These are phyloP conservation scores for Xerocomus alliaceus DNA, from an alignment of 1,284 basidiomycete species.

Conservation along the genomic window DNA sequence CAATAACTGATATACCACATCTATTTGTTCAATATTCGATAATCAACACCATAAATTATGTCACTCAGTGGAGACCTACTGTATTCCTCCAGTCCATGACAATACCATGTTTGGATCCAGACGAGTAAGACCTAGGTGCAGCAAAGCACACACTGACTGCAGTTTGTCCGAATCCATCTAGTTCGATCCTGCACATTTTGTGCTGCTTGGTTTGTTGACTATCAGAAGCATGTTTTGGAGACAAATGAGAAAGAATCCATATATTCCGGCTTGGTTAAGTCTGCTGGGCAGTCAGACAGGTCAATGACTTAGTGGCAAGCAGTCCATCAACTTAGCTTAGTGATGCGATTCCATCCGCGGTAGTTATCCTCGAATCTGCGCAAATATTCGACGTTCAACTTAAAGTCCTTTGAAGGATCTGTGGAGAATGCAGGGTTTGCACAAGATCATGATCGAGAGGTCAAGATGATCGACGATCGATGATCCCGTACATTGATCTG, in stretches of 20 bases:
- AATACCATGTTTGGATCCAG: background rate
- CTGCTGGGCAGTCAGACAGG: background rate
- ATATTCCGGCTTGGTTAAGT: background rate
- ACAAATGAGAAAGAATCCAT: background rate
- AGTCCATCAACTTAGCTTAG: too few species aligned
- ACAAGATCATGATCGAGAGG: too few species aligned
- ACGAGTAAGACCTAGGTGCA: background rate
- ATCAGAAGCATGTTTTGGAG: background rate
- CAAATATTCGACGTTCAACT: too few species aligned
- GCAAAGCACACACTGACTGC: background rate
- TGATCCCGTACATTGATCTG: too few species aligned
- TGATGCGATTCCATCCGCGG: too few species aligned
- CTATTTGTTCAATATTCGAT: background rate
- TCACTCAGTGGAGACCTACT: slow-evolving; percentile 6
- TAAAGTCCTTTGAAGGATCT: too few species aligned
- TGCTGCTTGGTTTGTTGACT: too few species aligned
- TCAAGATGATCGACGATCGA: too few species aligned
- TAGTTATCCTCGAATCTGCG: too few species aligned
- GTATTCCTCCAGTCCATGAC: slow-evolving; percentile 11
- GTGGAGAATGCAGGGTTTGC: too few species aligned
- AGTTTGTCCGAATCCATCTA: too few species aligned
- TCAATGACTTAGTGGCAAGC: background rate
- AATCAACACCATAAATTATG: background rate
- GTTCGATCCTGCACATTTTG: too few species aligned
- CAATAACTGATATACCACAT: background rate